phyloP scores from a whole-genome alignment of 2,329 filamentous ascomycete species.

The Phialophora tarda region DNA sequence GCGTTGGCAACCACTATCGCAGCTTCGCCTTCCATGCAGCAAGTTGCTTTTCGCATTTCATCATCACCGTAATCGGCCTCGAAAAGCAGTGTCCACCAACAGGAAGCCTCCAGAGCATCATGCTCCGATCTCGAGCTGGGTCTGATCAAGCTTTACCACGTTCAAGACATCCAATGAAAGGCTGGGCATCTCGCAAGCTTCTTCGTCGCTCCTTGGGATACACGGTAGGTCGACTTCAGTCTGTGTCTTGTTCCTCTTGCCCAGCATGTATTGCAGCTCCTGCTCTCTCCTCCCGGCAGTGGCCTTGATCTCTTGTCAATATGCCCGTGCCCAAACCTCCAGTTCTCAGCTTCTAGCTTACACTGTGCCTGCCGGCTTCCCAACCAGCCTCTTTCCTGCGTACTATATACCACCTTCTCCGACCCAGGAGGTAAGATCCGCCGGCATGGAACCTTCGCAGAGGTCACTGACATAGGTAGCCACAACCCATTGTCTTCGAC shows the following conservation, averaged over 20 bases:
- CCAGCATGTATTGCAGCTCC: conserved; percentile 26
- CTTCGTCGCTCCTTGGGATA: not conserved
- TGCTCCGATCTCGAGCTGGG: not conserved
- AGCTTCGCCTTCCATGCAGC: not conserved
- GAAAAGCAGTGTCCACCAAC: not conserved
- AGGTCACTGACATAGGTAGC: conserved; percentile 42
- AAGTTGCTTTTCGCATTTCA: conserved; percentile 3
- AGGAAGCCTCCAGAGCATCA: conserved; percentile 10
- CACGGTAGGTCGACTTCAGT: conserved; percentile 7
- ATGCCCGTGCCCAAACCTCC: conserved; percentile 22
- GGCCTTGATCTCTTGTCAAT: conserved; percentile 21
- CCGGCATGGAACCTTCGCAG: not conserved
- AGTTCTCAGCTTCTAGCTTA: conserved; percentile 27
- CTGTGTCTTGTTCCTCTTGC: not conserved
- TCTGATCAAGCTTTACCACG: not conserved
- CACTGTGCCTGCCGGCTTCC: conserved; percentile 37
- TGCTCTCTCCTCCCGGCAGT: conserved; percentile 21
- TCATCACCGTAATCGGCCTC: conserved; percentile 7
- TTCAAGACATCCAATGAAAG: not conserved
- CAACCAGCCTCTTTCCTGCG: conserved; percentile 35
- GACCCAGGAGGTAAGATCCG: conserved; percentile 30
- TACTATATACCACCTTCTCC: conserved; percentile 39
- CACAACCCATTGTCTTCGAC: conserved; percentile 61
- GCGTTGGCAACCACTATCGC: not conserved
- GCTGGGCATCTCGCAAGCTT: conserved; percentile 7